Evolutionary conservation across 2,329 filamentous ascomycete species (phyloP), one percentile per base, ranked within the genome.

Genomic region (Beauveria varroae): DNA sequence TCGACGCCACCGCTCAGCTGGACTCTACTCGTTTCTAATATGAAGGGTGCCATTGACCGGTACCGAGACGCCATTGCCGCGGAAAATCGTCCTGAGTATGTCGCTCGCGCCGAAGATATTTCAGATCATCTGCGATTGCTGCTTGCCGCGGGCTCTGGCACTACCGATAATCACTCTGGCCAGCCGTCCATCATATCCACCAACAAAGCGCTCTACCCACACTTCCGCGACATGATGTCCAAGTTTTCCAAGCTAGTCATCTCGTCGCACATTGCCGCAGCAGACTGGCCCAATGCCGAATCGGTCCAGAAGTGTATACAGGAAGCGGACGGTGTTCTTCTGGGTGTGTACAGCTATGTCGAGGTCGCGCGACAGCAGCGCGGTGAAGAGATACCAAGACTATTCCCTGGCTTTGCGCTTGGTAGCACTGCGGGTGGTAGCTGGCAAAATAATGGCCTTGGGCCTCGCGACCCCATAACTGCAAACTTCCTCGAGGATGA

Each of bases 171-270:
- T 71, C 95, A 99, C 73, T 98, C 95, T 22, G 95, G 95, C 47
- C 96, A 98, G 67, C 95, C 95, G 5, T 98, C 95, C n/a, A 97
- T 99, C 69, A 99, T 99, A 63, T 97, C 93, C 7, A 96, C 91
- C 5, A 99, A 99, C 79, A 98, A 98, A 74, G 90, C 92, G 0
- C 79, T 99, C 18, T 98, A 98, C 71, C 95, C 95, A 26, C 93
- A 98, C 74, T 99, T 99, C 76, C 84, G 95, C 59, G 95, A 98
- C 72, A 98, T 98, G 87, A 99, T 99, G 95, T 98, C 95, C 50
- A 93, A 96, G 68, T 99, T 99, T 73, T 98, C 95, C n/a, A 99
- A 99, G 74, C 81, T 99, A 10, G 95, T 99, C 50, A 87, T 99
- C 54, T 99, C 95, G 3, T 98, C 95, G 16, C 95, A 99, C 72